Base-by-base conservation (phyloP, 768 basidiomycete species). In the Macrolepiota albuminosa region DNA sequence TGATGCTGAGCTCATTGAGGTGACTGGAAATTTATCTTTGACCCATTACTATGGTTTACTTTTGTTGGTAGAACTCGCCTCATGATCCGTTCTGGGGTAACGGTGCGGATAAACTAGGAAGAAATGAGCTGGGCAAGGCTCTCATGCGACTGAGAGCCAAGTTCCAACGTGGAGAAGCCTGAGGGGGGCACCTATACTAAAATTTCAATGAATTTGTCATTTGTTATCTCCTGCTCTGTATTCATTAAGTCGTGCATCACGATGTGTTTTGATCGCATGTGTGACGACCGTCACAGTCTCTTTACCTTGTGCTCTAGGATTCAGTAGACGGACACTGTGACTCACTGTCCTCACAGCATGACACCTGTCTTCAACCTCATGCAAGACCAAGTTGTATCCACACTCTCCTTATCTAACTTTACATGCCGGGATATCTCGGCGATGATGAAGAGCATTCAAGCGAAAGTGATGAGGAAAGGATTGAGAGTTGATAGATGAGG, bases 1-100 rank as follows among this genome's bases (percentile, higher is more conserved):
- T 5, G 81, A 86, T 62, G 83, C 81, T 29, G 83, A 85, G 56
- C 79, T 92, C 48, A 72, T 91, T 5, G 89, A 91, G 80, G 88
- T 85, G 36, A 54, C 31, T 7, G 6, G 11, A 33, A 21, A n/a
- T 13, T 6, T 33, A 29, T 21, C 42, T 43, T 31, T n/a, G 3
- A 33, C 10, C 40, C 29, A 54, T n/a, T n/a, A 1, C n/a, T 9
- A 21, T 43, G 18, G 21, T 13, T 54, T 6, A 54, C 6, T 11
- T 2, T 33, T n/a, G 8, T 40, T 4, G 29, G n/a, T 33, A 88
- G 87, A 81, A 87, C 65, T 89, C 87, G 14, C 83, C 84, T 51
- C 82, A 82, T 61, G 89, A 91, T 66, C 74, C 86, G 37, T 89
- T 89, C 70, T 91, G 89, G 87, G 89, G 89, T 10, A 72, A 83